A percentile compares a stretch with the other conserved stretches of the same genome.
Evolutionary conservation across 1,284 basidiomycete species (phyloP).

Genomic region (Lentinula novae-zelandiae): DNA sequence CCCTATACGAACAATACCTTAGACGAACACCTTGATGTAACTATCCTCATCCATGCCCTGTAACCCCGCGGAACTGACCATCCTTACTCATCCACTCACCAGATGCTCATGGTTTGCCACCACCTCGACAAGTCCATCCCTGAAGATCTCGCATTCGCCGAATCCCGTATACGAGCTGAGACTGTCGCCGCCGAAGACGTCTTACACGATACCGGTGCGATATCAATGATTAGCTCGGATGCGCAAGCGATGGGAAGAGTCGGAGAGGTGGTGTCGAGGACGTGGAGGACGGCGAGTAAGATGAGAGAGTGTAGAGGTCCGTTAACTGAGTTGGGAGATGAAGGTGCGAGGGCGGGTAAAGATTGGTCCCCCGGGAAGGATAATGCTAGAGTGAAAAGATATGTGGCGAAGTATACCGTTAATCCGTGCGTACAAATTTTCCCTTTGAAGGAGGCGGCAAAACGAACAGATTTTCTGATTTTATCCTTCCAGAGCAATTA

Average conservation of each 20-base stretch:
- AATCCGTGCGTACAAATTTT: constrained; percentile 74
- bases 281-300: constrained; percentile 97
- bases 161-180: constrained; percentile 95
- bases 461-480: background rate
- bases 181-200: constrained; percentile 98
- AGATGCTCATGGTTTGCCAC: constrained; percentile 99
- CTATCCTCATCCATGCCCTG: constrained; percentile 21
- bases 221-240: constrained; percentile 95
- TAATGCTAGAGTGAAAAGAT: constrained; percentile 96
- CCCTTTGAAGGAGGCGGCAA: too few relatives aligned
- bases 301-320: constrained; percentile 83
- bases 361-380: constrained; percentile 49
- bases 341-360: constrained; percentile 15
- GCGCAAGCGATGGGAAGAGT: constrained; percentile 98
- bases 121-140: constrained; percentile 86
- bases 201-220: constrained; percentile 91
- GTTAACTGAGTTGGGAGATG: constrained; percentile 58
- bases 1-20: constrained; percentile 92
- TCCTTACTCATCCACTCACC: background rate
- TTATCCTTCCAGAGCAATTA: constrained; percentile 67
- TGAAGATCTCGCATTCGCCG: constrained; percentile 95
- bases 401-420: constrained; percentile 95
- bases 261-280: constrained; percentile 90
- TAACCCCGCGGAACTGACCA: background rate
- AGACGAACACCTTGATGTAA: constrained; percentile 94